Evolutionary conservation across 2,329 filamentous ascomycete species (phyloP), one percentile per base, ranked within the genome.

Genomic region (Lachnellula cervina): DNA sequence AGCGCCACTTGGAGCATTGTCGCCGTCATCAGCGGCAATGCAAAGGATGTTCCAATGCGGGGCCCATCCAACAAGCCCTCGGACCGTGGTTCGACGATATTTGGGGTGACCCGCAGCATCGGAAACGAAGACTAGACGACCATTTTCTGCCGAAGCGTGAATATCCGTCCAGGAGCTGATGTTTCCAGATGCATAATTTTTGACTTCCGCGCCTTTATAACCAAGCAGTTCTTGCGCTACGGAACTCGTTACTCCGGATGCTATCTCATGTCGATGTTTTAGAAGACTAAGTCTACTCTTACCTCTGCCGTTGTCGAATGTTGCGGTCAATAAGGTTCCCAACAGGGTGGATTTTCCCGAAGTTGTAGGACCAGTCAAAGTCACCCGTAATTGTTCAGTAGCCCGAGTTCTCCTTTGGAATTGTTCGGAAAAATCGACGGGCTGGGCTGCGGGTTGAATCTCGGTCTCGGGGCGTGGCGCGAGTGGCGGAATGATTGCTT

Each of bases 141-240:
- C 89, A 56, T 79, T 74, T 58, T 86, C 83, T 0, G 90, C 83
- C 49, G 85, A 82, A 38, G 89, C 86, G 70, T 99, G 94, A 51
- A 97, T 94, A 69, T 97, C 93, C 52, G 89, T 86, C 94, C 94
- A 99, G 0, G 91, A 92, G 56, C 90, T 89, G 47, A 97, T 86
- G 68, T 96, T 90, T 14, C 86, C 86, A 57, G 88, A 87, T 3
- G 89, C 86, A 69, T 95, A 97, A 69, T 96, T 97, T 66, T 96
- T 77, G 40, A 94, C 75, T 17, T 77, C 70, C 7, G 57, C 68
- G 4, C 77, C 74, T 43, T 80, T 79, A 69, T 97, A 99, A 7
- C 94, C 94, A 59, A 99, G 82, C 9, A 99, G 78, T 70, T 97
- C 94, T 67, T 97, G 93, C 0, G 94, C 90, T 45, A 99, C 87